These are phyloP conservation scores for Juncus effusus DNA, from an alignment of 176 grass and related monocot species.

Conservation along the genomic window DNA sequence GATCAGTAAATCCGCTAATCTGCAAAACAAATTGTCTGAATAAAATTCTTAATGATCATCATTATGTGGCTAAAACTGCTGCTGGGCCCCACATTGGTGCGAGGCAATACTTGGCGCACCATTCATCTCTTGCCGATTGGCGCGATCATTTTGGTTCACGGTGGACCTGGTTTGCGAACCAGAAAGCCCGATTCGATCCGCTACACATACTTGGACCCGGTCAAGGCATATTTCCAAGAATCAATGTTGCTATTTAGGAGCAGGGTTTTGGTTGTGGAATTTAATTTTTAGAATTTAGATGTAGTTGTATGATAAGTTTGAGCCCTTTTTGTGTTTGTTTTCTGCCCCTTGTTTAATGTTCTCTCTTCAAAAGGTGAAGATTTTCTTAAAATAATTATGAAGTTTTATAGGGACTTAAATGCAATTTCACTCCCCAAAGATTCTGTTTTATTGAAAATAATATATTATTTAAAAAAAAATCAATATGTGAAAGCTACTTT, in stretches of 20 bases:
- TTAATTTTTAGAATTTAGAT: not conserved
- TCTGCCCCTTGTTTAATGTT: not conserved
- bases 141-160: constrained; percentile 46
- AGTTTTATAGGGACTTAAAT: too few species aligned
- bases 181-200: constrained; percentile 58
- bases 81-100: constrained; percentile 38
- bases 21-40: constrained; percentile 51
- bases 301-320: not conserved
- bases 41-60: constrained; percentile 48
- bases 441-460: too few species aligned
- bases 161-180: constrained; percentile 50
- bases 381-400: too few species aligned
- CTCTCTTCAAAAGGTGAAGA: not conserved
- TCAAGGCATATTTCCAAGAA: constrained; percentile 54
- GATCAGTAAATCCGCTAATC: constrained; percentile 48
- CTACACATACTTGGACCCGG: constrained; percentile 53
- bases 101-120: constrained; percentile 67
- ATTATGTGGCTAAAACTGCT: constrained; percentile 41
- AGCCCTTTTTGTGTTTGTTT: not conserved
- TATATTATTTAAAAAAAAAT: too few species aligned
- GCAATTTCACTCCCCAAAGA: too few species aligned
- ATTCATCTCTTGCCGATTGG: constrained; percentile 53
- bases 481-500: too few species aligned
- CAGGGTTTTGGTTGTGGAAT: not conserved
- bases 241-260: not conserved